These are phyloP conservation scores for Dillenia suffruticosa DNA, from an alignment of 164 flowering plant genomes.

Conservation along the genomic window DNA sequence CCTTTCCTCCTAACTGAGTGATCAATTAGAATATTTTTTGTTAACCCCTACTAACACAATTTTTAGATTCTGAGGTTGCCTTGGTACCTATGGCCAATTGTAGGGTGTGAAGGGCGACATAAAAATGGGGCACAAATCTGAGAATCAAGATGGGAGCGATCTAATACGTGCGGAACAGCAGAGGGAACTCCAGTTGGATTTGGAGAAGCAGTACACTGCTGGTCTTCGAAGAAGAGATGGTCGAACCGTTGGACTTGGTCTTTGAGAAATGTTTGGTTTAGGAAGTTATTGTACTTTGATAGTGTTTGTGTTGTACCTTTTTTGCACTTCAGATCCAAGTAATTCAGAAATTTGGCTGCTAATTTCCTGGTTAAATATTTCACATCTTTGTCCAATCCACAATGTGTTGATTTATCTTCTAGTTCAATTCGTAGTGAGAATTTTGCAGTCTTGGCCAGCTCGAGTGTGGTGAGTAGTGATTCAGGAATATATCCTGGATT, in stretches of 20 bases:
- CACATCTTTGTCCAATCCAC: too few species aligned
- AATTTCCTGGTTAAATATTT: too few species aligned
- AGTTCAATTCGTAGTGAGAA: too few species aligned
- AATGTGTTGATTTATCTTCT: too few species aligned
- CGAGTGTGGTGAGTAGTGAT: too few species aligned
- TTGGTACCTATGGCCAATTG: slow-evolving; percentile 95
- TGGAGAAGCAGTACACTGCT: slow-evolving; percentile 97
- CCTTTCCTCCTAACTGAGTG: slow-evolving; percentile 12
- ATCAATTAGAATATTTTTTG: slow-evolving; percentile 12
- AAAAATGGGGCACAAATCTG: slow-evolving; percentile 40
- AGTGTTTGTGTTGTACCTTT: not conserved
- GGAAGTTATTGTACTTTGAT: slow-evolving; percentile 3
- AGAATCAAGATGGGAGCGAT: slow-evolving; percentile 26
- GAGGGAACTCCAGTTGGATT: slow-evolving; percentile 68
- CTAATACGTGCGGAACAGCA: slow-evolving; percentile 58
- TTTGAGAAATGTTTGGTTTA: slow-evolving; percentile 18
- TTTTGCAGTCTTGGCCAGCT: too few species aligned
- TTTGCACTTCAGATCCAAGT: too few species aligned
- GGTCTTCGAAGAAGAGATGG: slow-evolving; percentile 93
- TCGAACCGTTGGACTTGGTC: slow-evolving; percentile 95
- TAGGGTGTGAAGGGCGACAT: slow-evolving; percentile 93
- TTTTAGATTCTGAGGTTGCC: slow-evolving; percentile 99
- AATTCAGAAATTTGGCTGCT: too few species aligned
- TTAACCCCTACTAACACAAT: slow-evolving; percentile 65
- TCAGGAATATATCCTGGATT: too few species aligned